Evolutionary conservation across 2,329 filamentous ascomycete species (phyloP).

Genomic region (Aspergillus nomiae): DNA sequence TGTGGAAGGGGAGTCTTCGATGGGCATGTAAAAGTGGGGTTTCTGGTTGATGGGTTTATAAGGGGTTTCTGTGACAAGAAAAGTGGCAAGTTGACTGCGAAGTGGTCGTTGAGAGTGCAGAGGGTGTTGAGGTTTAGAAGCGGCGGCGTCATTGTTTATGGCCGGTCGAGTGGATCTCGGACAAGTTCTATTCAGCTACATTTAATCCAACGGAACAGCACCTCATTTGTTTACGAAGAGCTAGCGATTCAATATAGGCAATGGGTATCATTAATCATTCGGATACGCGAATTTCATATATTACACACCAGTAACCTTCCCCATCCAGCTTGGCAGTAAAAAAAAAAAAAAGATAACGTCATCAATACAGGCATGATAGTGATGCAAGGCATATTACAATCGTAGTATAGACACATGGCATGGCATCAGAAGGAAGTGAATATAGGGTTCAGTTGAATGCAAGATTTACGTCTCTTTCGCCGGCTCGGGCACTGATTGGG

Average conservation of each 20-base stretch:
- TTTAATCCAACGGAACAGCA: neutral
- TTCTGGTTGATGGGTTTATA: neutral
- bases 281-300: constrained; percentile 17
- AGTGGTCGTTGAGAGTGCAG: neutral
- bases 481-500: constrained; percentile 7
- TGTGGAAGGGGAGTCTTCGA: constrained; percentile 2
- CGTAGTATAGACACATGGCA: constrained; percentile 16
- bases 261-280: constrained; percentile 26
- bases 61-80: neutral
- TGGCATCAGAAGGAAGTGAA: constrained; percentile 10
- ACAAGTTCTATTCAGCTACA: neutral
- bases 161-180: neutral
- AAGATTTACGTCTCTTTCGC: constrained; percentile 16
- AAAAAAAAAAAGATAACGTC: constrained; percentile 1
- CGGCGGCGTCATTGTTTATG: neutral
- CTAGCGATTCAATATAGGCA: neutral
- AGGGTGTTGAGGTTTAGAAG: neutral
- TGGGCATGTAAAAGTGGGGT: constrained; percentile 12
- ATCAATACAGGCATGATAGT: constrained; percentile 8
- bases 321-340: constrained; percentile 1
- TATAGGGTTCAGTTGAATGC: neutral
- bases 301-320: constrained; percentile 21
- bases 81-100: neutral
- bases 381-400: constrained; percentile 19
- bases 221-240: neutral